Evolutionary conservation across 805 yeast species (phyloP).

Genomic region (Hemisphaericaspora nanyangensis): DNA sequence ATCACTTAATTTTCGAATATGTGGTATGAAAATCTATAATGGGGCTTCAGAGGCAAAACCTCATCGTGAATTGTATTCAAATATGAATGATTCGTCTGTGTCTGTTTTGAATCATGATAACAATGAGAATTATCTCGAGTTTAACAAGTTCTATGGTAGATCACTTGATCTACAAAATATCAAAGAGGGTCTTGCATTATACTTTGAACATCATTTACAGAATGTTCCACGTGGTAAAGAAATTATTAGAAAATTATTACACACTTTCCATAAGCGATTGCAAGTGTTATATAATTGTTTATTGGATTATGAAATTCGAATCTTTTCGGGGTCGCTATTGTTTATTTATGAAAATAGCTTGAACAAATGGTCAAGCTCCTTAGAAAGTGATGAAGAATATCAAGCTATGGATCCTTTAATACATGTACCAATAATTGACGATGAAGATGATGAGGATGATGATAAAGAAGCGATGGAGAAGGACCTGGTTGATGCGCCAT

Average conservation of each 20-base stretch:
- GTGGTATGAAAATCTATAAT: constrained; percentile 73
- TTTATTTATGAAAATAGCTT: constrained; percentile 70
- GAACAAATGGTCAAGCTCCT: constrained; percentile 43
- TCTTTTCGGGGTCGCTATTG: constrained; percentile 70
- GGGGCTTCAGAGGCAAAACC: constrained; percentile 12
- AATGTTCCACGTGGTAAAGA: constrained; percentile 20
- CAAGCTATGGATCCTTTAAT: constrained; percentile 38
- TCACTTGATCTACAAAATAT: constrained; percentile 43
- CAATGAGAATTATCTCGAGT: constrained; percentile 37
- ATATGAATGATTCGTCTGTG: constrained; percentile 14
- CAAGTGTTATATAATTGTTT: constrained; percentile 65
- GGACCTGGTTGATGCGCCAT: constrained; percentile 36
- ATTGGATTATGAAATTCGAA: constrained; percentile 55
- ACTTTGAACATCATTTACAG: constrained; percentile 34
- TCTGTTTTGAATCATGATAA: constrained; percentile 7
- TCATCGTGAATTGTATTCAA: constrained; percentile 11
- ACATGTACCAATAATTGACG: constrained; percentile 10
- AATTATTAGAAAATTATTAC: constrained; percentile 28
- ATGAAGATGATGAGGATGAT: constrained; percentile 18
- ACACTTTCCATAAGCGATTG: constrained; percentile 53
- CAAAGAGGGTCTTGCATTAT: constrained; percentile 41
- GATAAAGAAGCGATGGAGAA: constrained; percentile 20
- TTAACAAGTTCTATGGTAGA: constrained; percentile 74
- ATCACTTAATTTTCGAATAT: constrained; percentile 65
- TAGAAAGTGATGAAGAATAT: constrained; percentile 22